Percentiles rank a stretch among this genome's conserved stretches.
Evolutionary conservation across 225 moss, liverwort and hornwort genomes (phyloP).

Genomic region (Physcomitrellopsis africana): DNA sequence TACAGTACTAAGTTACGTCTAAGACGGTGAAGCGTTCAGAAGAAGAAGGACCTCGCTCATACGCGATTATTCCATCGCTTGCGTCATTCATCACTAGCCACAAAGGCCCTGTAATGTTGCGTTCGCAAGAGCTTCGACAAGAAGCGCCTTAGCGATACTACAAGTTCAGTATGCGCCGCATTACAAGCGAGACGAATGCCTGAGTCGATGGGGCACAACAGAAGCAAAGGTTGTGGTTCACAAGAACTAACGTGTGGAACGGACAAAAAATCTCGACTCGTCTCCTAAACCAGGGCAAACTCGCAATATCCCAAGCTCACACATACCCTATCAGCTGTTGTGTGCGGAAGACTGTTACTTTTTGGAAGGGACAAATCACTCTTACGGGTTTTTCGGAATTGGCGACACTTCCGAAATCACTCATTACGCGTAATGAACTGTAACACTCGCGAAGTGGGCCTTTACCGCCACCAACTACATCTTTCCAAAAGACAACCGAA

Average conservation of each 20-base stretch:
- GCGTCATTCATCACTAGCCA: background rate
- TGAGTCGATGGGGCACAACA: too few relatives aligned
- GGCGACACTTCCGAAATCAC: background rate
- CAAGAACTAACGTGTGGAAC: too few relatives aligned
- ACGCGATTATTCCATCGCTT: background rate
- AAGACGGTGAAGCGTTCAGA: background rate
- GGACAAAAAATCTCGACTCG: too few relatives aligned
- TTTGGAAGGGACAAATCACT: too few relatives aligned
- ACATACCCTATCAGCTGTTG: too few relatives aligned
- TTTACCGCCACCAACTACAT: constrained; percentile 1
- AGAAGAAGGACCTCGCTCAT: background rate
- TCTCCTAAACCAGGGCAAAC: too few relatives aligned
- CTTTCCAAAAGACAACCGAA: constrained; percentile 26
- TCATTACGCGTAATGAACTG: background rate
- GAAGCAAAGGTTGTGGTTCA: too few relatives aligned
- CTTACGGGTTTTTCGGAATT: background rate
- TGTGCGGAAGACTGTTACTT: too few relatives aligned
- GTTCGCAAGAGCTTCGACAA: background rate
- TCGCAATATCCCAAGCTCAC: too few relatives aligned
- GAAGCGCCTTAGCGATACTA: background rate
- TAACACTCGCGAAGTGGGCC: background rate
- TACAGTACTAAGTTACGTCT: background rate
- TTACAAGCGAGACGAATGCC: too few relatives aligned
- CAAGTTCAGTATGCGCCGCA: too few relatives aligned
- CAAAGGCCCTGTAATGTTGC: background rate